Conservation (phyloP, 2,329 filamentous ascomycete genomes). For the Apiospora rasikravindrae region DNA sequence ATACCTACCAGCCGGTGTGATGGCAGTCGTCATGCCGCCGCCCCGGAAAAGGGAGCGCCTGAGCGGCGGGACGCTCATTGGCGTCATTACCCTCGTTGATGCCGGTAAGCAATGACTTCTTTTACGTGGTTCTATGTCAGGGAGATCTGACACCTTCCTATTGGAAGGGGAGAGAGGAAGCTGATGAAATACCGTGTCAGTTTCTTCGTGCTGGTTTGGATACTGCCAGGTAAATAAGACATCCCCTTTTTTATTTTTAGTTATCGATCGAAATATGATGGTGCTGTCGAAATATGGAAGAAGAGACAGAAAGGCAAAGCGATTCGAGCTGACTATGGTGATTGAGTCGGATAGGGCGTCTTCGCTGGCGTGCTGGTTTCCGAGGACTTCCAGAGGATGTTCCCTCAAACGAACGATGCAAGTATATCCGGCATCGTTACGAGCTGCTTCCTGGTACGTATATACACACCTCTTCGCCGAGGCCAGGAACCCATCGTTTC, state of each 20-base stretch:
- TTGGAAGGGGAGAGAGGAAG: neutral
- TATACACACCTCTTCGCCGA: neutral
- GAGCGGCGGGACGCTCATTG: constrained; percentile 31
- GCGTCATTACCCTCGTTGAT: constrained; percentile 38
- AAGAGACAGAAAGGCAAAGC: neutral
- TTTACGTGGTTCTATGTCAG: constrained; percentile 27
- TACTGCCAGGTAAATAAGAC: constrained; percentile 34
- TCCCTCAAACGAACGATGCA: constrained; percentile 44
- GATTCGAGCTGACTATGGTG: neutral
- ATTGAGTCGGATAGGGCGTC: constrained; percentile 41
- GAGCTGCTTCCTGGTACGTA: constrained; percentile 48
- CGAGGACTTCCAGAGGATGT: constrained; percentile 43
- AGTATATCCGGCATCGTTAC: constrained; percentile 51
- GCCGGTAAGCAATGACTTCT: constrained; percentile 34
- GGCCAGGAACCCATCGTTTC: neutral
- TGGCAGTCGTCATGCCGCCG: constrained; percentile 8
- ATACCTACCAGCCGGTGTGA: neutral
- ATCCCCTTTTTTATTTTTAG: neutral
- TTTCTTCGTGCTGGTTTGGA: constrained; percentile 39
- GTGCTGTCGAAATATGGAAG: neutral
- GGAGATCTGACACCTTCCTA: neutral
- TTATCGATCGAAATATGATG: neutral
- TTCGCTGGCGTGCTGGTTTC: constrained; percentile 50
- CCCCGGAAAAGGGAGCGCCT: constrained; percentile 8
- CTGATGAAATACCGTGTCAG: constrained; percentile 22